Evolutionary conservation across 805 yeast genomes (phyloP).

Genomic region (Wickerhamiella australiensis): DNA sequence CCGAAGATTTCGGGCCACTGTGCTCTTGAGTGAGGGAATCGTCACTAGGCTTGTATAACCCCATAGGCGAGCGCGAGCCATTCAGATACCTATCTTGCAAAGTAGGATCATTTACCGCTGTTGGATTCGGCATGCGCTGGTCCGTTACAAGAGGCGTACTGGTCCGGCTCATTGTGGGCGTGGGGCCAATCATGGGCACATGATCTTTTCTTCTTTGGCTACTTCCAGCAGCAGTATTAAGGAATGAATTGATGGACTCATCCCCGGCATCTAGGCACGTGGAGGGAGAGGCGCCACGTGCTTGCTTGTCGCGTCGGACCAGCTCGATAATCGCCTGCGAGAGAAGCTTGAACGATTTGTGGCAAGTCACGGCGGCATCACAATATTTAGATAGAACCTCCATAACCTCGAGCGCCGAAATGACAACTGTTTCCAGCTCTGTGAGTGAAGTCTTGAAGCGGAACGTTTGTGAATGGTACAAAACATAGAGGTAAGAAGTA

Average conservation of each 20-base stretch:
- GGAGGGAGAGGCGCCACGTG: not conserved
- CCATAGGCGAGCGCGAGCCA: not conserved
- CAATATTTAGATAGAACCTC: conserved; percentile 13
- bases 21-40: not conserved
- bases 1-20: not conserved
- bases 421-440: conserved; percentile 15
- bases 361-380: conserved; percentile 16
- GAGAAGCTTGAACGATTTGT: conserved; percentile 14
- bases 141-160: too few species aligned
- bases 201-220: not conserved
- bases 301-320: conserved; percentile 10
- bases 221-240: not conserved
- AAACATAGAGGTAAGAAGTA: conserved; percentile 64
- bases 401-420: conserved; percentile 13
- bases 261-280: conserved; percentile 2
- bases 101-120: too few species aligned
- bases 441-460: conserved; percentile 34
- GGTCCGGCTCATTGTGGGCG: too few species aligned
- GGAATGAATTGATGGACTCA: conserved; percentile 8
- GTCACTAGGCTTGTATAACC: not conserved
- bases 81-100: not conserved
- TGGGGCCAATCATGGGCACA: too few species aligned
- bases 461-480: conserved; percentile 54
- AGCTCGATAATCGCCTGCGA: conserved; percentile 13
- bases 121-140: too few species aligned